Evolutionary conservation across 768 basidiomycete genomes (phyloP).

Genomic region (Mycena albidolilacea): DNA sequence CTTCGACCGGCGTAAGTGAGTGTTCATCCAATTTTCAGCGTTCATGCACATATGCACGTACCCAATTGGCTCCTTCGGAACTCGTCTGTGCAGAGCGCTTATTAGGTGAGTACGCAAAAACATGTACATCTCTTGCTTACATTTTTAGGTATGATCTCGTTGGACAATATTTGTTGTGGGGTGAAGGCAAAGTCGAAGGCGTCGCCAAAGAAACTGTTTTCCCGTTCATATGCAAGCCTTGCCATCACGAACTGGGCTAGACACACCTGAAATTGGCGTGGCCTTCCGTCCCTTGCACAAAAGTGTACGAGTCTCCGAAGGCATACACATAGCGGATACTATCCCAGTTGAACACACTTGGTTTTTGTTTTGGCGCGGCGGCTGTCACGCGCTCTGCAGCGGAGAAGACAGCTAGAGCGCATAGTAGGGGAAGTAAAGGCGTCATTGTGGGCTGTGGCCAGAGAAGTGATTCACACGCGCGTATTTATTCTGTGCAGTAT

Average conservation of each 20-base stretch:
- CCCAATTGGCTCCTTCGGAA: slow-evolving; percentile 70
- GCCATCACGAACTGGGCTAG: background rate
- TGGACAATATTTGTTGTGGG: slow-evolving; percentile 53
- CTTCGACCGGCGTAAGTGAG: slow-evolving; percentile 43
- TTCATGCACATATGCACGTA: slow-evolving; percentile 37
- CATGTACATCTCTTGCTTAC: slow-evolving; percentile 44
- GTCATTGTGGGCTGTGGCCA: background rate
- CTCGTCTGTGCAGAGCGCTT: slow-evolving; percentile 56
- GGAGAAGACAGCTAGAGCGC: background rate
- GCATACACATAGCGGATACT: slow-evolving; percentile 62
- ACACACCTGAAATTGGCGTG: slow-evolving; percentile 65
- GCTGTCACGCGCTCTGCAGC: background rate
- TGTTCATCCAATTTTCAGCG: background rate
- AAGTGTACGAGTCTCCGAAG: slow-evolving; percentile 72
- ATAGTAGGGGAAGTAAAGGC: background rate
- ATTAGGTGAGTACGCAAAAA: background rate
- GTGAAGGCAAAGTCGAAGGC: slow-evolving; percentile 58
- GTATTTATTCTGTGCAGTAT: background rate
- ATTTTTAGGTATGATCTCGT: slow-evolving; percentile 58
- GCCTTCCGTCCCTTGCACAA: slow-evolving; percentile 65
- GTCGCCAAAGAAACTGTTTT: slow-evolving; percentile 65
- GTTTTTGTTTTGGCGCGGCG: background rate
- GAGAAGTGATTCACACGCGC: background rate
- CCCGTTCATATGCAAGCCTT: background rate
- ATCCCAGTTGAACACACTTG: slow-evolving; percentile 58